phyloP scores from a whole-genome alignment of 352 stramenopile genomes.

The Phytophthora cryptogea region DNA sequence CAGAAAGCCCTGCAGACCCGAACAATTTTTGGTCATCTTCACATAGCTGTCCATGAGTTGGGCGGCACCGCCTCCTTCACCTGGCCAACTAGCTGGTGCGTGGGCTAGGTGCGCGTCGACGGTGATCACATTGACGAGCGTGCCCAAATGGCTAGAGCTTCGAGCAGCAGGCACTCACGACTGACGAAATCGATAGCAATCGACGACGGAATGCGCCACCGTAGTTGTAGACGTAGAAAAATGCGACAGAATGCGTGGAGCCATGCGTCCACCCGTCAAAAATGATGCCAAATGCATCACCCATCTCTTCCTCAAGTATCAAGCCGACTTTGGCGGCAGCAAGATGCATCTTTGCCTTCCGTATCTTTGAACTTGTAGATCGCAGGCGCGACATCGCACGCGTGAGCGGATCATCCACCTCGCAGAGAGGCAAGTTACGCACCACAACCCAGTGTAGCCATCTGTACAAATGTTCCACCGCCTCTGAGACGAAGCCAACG shows the following conservation, averaged over 20 bases:
- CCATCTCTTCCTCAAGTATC: slow-evolving; percentile 4
- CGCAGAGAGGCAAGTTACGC: slow-evolving; percentile 11
- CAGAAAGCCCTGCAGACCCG: slow-evolving; percentile 96
- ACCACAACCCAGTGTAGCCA: slow-evolving; percentile 25
- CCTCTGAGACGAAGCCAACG: slow-evolving; percentile 20
- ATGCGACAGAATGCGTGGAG: not conserved
- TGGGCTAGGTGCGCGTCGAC: slow-evolving; percentile 89
- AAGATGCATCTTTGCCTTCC: slow-evolving; percentile 10
- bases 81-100: slow-evolving; percentile 77
- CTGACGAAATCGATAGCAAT: slow-evolving; percentile 2
- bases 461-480: slow-evolving; percentile 12
- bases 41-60: slow-evolving; percentile 75
- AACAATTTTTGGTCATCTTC: slow-evolving; percentile 93
- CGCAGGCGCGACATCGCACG: slow-evolving; percentile 1
- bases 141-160: slow-evolving; percentile 91
- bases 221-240: slow-evolving; percentile 6
- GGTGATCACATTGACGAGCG: slow-evolving; percentile 94
- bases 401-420: slow-evolving; percentile 19
- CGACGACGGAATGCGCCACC: not conserved
- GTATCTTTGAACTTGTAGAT: slow-evolving; percentile 1
- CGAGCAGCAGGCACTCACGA: slow-evolving; percentile 81
- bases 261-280: no score
- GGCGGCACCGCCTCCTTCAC: slow-evolving; percentile 74
- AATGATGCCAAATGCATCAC: not conserved
- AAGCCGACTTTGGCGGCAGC: slow-evolving; percentile 7